These are phyloP conservation scores for Ceratocystiopsis brevicomis DNA, from an alignment of 2,329 filamentous ascomycete genomes.

Conservation along the genomic window DNA sequence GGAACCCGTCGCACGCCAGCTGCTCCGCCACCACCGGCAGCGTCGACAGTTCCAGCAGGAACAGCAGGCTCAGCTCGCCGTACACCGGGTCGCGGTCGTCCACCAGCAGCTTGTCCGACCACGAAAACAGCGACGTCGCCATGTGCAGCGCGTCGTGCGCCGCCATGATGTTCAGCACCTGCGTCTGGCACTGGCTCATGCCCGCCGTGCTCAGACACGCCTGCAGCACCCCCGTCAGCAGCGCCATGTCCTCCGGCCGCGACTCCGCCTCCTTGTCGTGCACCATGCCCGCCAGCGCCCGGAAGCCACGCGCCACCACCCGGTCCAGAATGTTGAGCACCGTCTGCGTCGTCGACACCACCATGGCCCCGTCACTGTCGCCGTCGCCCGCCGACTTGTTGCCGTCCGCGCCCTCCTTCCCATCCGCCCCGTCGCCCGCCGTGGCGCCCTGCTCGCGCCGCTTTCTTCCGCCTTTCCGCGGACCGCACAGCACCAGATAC, in stretches of 20 bases:
- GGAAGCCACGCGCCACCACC: constrained; percentile 67
- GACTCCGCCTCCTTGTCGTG: constrained; percentile 52
- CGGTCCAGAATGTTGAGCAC: constrained; percentile 64
- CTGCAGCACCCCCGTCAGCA: constrained; percentile 77
- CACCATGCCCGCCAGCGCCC: constrained; percentile 59
- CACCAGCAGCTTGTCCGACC: constrained; percentile 67
- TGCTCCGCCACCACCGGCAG: constrained; percentile 71
- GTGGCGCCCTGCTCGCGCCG: constrained; percentile 17
- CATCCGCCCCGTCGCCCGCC: neutral
- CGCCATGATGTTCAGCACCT: constrained; percentile 51
- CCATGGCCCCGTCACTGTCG: constrained; percentile 16
- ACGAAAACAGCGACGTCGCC: constrained; percentile 76
- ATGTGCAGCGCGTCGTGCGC: constrained; percentile 60
- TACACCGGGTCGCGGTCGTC: constrained; percentile 60
- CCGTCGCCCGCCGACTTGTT: too few species aligned
- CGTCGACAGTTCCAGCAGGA: constrained; percentile 72
- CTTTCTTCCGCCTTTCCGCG: constrained; percentile 13
- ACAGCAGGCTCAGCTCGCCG: constrained; percentile 75
- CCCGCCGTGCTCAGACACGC: constrained; percentile 63
- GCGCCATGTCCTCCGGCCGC: constrained; percentile 61
- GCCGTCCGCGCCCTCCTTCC: neutral
- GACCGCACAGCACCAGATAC: constrained; percentile 60
- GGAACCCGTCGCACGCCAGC: constrained; percentile 68
- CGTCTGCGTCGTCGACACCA: constrained; percentile 34
- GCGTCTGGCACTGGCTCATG: constrained; percentile 49